A percentile compares a stretch with the other conserved stretches of the same genome.
Evolutionary conservation across 192 early-diverging fungal genomes (phyloP).

Genomic region (Coemansia sp.): DNA sequence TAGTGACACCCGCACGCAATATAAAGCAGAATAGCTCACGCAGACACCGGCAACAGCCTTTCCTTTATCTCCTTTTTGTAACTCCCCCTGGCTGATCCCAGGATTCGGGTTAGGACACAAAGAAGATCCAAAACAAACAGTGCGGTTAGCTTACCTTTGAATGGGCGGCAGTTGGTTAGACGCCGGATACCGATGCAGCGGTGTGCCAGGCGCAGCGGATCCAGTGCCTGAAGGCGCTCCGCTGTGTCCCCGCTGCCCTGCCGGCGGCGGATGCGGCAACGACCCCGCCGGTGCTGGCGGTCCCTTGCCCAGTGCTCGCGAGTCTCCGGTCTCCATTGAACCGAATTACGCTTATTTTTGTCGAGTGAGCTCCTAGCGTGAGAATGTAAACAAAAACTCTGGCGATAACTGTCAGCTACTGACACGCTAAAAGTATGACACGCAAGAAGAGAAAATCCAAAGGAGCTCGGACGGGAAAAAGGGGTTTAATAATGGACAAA

Average conservation of each 20-base stretch:
- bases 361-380: neutral
- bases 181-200: slow-evolving; percentile 23
- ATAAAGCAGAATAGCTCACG: no score
- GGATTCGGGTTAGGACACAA: neutral
- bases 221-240: neutral
- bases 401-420: neutral
- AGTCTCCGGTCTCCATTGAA: slow-evolving; percentile 19
- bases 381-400: slow-evolving; percentile 9
- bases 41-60: no score
- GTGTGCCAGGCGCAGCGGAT: slow-evolving; percentile 10
- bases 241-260: slow-evolving; percentile 27
- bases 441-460: neutral
- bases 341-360: neutral
- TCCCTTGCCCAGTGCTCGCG: slow-evolving; percentile 13
- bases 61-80: neutral
- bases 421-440: neutral
- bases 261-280: slow-evolving; percentile 3
- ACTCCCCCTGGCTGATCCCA: neutral
- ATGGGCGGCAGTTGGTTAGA: slow-evolving; percentile 49
- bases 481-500: neutral
- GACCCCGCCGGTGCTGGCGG: slow-evolving; percentile 4
- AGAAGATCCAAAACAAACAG: neutral
- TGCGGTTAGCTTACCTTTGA: slow-evolving; percentile 38
- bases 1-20: neutral
- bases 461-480: neutral